These are phyloP conservation scores for Chlamydomonas sphaeroides DNA, from an alignment of 139 green algal genomes.

Conservation along the genomic window DNA sequence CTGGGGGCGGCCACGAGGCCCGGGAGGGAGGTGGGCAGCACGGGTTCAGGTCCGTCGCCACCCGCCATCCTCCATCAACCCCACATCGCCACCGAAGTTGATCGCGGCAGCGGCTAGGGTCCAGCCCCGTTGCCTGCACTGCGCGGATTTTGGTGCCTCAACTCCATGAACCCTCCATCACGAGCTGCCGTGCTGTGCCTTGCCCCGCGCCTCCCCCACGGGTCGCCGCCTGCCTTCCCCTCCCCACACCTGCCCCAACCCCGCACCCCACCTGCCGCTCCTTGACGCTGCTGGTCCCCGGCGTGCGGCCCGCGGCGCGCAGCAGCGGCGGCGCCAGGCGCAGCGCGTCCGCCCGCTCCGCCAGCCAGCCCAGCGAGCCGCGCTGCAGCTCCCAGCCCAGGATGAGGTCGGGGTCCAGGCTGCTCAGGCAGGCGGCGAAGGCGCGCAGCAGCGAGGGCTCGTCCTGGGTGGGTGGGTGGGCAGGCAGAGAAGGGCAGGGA, in stretches of 20 bases:
- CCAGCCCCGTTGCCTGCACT: no score
- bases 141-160: no score
- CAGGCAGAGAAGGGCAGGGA: background rate
- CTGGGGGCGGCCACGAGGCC: no score
- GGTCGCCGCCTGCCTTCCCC: no score
- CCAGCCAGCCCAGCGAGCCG: slow-evolving; percentile 87
- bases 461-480: slow-evolving; percentile 30
- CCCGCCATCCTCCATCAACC: no score
- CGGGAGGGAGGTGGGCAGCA: no score
- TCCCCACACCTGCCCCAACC: no score
- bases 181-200: no score
- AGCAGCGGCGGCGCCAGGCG: slow-evolving; percentile 64
- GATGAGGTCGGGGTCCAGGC: slow-evolving; percentile 93
- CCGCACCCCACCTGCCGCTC: slow-evolving; percentile 31
- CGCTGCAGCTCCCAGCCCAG: slow-evolving; percentile 92
- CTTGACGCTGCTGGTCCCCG: slow-evolving; percentile 42
- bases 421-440: slow-evolving; percentile 66
- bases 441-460: slow-evolving; percentile 72
- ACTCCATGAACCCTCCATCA: no score
- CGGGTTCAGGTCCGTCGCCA: background rate
- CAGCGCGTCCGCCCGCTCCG: slow-evolving; percentile 63
- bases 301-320: slow-evolving; percentile 69
- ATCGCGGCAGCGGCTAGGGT: no score
- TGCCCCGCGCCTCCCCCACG: no score
- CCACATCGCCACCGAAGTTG: no score